A percentile compares a stretch with the other conserved stretches of the same genome.
These are phyloP conservation scores for Globisporangium abappressorium DNA, from an alignment of 352 stramenopile genomes.

Conservation along the genomic window DNA sequence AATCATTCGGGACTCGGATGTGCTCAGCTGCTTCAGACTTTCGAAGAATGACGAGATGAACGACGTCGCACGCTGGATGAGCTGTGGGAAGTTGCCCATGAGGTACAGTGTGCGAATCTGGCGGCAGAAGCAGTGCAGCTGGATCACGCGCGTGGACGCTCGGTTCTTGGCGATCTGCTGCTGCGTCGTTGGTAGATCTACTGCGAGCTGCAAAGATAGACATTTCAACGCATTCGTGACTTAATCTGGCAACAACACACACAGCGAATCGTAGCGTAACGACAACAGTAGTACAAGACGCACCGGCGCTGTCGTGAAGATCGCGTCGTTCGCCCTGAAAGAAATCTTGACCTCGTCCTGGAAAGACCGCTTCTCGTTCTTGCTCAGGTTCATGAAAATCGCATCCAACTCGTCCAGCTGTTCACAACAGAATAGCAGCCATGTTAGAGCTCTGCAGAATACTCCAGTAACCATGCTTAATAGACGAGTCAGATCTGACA, in stretches of 20 bases:
- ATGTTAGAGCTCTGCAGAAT: background rate
- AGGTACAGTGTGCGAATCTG: constrained; percentile 78
- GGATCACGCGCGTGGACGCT: constrained; percentile 47
- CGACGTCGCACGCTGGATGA: constrained; percentile 45
- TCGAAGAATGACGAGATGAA: constrained; percentile 61
- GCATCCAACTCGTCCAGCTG: constrained; percentile 81
- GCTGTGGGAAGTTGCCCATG: constrained; percentile 60
- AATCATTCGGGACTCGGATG: constrained; percentile 12
- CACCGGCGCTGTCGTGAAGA: constrained; percentile 72
- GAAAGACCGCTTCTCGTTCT: constrained; percentile 28
- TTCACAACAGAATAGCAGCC: background rate
- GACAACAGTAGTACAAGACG: background rate
- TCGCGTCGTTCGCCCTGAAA: constrained; percentile 29
- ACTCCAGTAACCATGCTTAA: background rate
- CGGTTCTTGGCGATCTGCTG: constrained; percentile 49
- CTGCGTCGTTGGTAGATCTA: constrained; percentile 50
- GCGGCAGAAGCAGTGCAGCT: constrained; percentile 75
- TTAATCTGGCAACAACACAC: background rate
- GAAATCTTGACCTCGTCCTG: constrained; percentile 19
- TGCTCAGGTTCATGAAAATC: constrained; percentile 54
- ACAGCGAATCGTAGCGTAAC: background rate
- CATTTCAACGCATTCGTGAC: background rate
- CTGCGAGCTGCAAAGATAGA: constrained; percentile 40
- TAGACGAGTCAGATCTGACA: background rate
- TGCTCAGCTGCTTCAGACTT: constrained; percentile 30